Base-by-base conservation (phyloP, 192 early-diverging fungal species). In the Phycomyces nitens region DNA sequence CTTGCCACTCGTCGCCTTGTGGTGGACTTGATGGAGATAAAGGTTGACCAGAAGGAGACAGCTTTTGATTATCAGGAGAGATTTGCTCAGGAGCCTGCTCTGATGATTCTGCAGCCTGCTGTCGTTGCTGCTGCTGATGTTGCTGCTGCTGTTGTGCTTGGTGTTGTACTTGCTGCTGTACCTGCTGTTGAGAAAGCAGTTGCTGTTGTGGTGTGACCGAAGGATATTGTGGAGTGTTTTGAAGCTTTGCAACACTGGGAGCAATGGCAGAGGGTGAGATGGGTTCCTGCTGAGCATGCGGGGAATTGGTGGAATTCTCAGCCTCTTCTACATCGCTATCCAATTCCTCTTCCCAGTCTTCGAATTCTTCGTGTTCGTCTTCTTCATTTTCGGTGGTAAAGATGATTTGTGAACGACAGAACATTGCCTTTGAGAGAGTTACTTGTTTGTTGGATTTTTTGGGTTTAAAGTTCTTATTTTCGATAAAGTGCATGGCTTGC, bases 301-400 rank as follows among this genome's bases (percentile, higher is more conserved):
- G 66, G 2, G 80, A 80, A 10, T 74, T 66, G 0, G 57, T 65
- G 11, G 79, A 73, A 26, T 78, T 70, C 1, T 78, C 80, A 21
- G 70, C 64, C 24, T 77, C 78, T 39, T 56, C 67, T 53, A 78
- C 77, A 8, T 68, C 59, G n/a, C 74, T 77, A 34, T 75, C 71
- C 70, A 73, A 70, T 38, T 70, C 76, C 66, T 81, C 80, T 26
- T 63, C 70, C 50, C 70, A 50, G 68, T 80, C 78, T 27, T 80
- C 74, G 34, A 67, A 72, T 40, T 82, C 77, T 1, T 73, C 78
- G 9, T 80, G 77, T 6, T 60, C 65, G 5, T 66, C 70, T 29
- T 75, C 73, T 7, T 66, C 63, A 58, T 58, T 60, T 54, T 62
- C 60, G 22, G 47, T 56, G 3, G 65, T 49, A 20, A 73, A 52